Evolutionary conservation across 306 rosid genomes (phyloP), one percentile per base, ranked within the genome.

Genomic region (Fagus sylvatica): DNA sequence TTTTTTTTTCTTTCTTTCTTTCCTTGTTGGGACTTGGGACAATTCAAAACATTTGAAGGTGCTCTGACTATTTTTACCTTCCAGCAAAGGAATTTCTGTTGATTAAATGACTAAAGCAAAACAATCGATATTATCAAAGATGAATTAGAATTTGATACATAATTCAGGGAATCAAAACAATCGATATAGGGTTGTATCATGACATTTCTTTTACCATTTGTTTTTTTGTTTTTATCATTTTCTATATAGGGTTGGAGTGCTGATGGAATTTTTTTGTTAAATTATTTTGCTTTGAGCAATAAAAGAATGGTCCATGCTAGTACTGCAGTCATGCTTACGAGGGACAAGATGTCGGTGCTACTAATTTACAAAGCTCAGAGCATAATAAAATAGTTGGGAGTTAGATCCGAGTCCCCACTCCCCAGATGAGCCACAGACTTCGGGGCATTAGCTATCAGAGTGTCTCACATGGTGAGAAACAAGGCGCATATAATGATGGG

Each of bases 281-380:
- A 10, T 1, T 11, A 28, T 12, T 30, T 11, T 10, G 8, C 3
- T 22, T 2, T 0, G 34, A 22, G 2, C 5, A 57, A 57, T 28
- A 33, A 61, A 22, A 32, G 19, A 61, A 19, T 41, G 51, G 59
- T 40, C n/a, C 11, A 10, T 42, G 22, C 53, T 19, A 43, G 69
- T 36, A 6, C 69, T 33, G 39, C 19, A 42, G 76, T 11, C 28
- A 42, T n/a, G 4, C 32, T 53, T 36, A 41, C 0, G 66, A 59
- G 83, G 48, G 60, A 71, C 74, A 73, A 67, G 7, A 41, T 42
- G 72, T 74, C 78, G 74, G 70, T 55, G 28, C 11, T 73, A 33
- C 0, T 42, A 19, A 62, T 61, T 49, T 60, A 32, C 51, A 56
- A 56, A 7, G 62, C 12, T 56, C 2, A 1, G 34, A 22, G 22